phyloP scores from a whole-genome alignment of 306 rosid species.

The Sphenostylis stenocarpa region DNA sequence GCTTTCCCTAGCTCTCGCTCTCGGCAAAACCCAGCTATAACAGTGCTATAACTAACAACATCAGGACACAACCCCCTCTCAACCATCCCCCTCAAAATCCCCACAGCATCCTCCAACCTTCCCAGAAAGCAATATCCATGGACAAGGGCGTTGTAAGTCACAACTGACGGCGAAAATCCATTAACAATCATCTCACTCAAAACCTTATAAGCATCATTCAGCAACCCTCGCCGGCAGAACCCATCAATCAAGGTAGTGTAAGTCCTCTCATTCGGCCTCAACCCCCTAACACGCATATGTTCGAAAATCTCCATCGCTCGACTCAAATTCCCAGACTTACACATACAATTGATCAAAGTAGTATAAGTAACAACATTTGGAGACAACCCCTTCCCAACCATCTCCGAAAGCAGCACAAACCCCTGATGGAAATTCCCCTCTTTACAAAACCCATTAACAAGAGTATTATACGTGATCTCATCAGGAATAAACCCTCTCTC shows the following conservation, averaged over 20 bases:
- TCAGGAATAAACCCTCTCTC: conserved; percentile 61
- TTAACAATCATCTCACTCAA: conserved; percentile 64
- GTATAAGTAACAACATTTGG: conserved; percentile 86
- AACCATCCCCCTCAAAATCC: conserved; percentile 55
- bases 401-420: conserved; percentile 66
- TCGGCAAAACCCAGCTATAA: conserved; percentile 74
- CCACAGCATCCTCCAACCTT: conserved; percentile 66
- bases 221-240: conserved; percentile 67
- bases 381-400: conserved; percentile 70
- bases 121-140: conserved; percentile 76
- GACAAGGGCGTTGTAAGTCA: conserved; percentile 76
- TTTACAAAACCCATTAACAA: conserved; percentile 75
- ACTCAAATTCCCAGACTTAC: conserved; percentile 74
- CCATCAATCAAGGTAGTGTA: conserved; percentile 82
- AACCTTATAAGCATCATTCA: conserved; percentile 65
- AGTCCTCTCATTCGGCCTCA: conserved; percentile 75
- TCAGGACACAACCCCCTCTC: conserved; percentile 67
- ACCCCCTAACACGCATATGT: conserved; percentile 72
- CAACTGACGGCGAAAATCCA: conserved; percentile 74
- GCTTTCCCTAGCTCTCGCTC: conserved; percentile 70
- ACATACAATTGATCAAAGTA: conserved; percentile 72
- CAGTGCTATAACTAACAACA: conserved; percentile 81
- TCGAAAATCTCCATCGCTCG: conserved; percentile 67
- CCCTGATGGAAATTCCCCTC: conserved; percentile 85
- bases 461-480: conserved; percentile 75